Base-by-base conservation (phyloP, 2,329 filamentous ascomycete genomes). In the Claviceps africana region DNA sequence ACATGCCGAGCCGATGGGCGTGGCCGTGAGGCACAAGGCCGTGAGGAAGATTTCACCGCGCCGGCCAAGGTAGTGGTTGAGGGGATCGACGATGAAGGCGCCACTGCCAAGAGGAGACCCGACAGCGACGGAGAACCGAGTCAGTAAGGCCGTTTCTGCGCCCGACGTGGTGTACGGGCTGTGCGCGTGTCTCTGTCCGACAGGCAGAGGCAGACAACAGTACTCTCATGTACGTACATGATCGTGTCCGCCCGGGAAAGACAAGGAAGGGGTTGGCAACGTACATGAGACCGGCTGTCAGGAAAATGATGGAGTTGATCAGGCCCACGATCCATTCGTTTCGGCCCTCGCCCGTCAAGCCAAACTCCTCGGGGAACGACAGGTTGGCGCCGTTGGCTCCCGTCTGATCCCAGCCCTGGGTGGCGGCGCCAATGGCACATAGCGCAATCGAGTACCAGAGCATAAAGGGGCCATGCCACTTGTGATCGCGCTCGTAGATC, bases 11-110 rank as follows among this genome's bases (percentile, higher is more conserved):
- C 77, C 78, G 53, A 83, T 77, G 0, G 76, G 73, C 2, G 78
- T 67, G 33, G 79, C 64, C 13, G 80, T 68, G 2, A 59, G 51
- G 43, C 56, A 61, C 11, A 49, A 47, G 5, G 80, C 82, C 10
- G 80, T 78, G 52, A 83, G 69, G 61, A 83, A 84, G 54, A 85
- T 83, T 4, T 79, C 82, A 39, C 81, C 81, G 13, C 82, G 72
- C 53, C 82, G 78, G 15, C 82, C 82, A 52, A 85, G 77, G 62
- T 69, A 76, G 56, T 79, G 72, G 63, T 84, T 83, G 30, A 77
- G 59, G 4, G 79, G 79, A 54, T 65, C 62, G 39, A 61, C 60
- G 35, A 63, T 62, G 47, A 60, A 62, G 30, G 61, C 59, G 47
- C 61, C 59, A 44, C 60, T 63, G 35, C 10, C 6, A n/a, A 37